phyloP scores from a whole-genome alignment of 768 basidiomycete species.

The Phlegmacium glaucopus region DNA sequence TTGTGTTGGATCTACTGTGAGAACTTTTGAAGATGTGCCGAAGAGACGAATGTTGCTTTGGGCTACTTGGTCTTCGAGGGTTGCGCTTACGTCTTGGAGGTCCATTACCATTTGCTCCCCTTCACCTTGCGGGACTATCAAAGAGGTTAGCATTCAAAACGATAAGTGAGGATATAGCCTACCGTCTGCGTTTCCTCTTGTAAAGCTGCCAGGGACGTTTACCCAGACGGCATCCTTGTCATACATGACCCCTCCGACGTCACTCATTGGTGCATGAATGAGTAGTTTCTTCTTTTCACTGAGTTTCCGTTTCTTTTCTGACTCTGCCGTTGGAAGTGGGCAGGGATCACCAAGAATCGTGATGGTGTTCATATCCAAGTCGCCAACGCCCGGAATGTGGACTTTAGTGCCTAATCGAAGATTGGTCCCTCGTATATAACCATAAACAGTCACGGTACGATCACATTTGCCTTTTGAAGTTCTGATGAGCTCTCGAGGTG shows the following conservation, averaged over 20 bases:
- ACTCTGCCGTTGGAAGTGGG: slow-evolving; percentile 86
- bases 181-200: slow-evolving; percentile 70
- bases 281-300: slow-evolving; percentile 93
- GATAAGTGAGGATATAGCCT: slow-evolving; percentile 26
- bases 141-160: slow-evolving; percentile 38
- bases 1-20: slow-evolving; percentile 45
- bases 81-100: slow-evolving; percentile 80
- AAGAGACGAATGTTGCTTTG: slow-evolving; percentile 82
- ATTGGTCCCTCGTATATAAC: slow-evolving; percentile 91
- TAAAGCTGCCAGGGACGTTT: slow-evolving; percentile 95
- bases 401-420: slow-evolving; percentile 72
- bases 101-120: slow-evolving; percentile 98
- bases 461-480: slow-evolving; percentile 84
- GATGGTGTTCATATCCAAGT: slow-evolving; percentile 73
- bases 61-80: slow-evolving; percentile 81
- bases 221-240: slow-evolving; percentile 99
- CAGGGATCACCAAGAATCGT: slow-evolving; percentile 89
- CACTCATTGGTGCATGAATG: slow-evolving; percentile 98
- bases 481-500: slow-evolving; percentile 79
- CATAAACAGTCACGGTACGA: slow-evolving; percentile 90
- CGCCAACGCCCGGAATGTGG: slow-evolving; percentile 94
- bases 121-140: slow-evolving; percentile 76
- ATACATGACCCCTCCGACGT: slow-evolving; percentile 93
- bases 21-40: slow-evolving; percentile 71
- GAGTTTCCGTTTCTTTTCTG: slow-evolving; percentile 87